A percentile compares a stretch with the other conserved stretches of the same genome.
Evolutionary conservation across 1,284 basidiomycete species (phyloP).

Genomic region (Irpex rosettiformis): DNA sequence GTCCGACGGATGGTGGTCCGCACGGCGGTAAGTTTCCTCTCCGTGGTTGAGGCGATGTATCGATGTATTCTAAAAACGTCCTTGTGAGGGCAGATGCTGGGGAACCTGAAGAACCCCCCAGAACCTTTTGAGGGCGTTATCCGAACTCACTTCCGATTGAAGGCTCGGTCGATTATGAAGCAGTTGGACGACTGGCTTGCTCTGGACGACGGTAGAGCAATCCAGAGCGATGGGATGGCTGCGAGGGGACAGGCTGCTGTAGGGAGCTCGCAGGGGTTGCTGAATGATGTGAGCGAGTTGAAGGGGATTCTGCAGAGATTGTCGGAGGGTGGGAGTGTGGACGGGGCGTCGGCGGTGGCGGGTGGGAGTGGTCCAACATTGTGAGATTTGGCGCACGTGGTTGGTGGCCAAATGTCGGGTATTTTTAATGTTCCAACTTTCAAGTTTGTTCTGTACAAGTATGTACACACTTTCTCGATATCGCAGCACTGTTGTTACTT

Average conservation of each 20-base stretch:
- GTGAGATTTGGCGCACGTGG: background rate
- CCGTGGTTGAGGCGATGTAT: background rate
- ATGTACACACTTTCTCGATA: too few species aligned
- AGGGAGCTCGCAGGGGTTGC: constrained; percentile 52
- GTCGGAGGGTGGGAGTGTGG: background rate
- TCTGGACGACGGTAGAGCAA: constrained; percentile 62
- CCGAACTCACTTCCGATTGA: constrained; percentile 86
- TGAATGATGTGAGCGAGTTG: constrained; percentile 67
- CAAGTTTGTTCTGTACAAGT: too few species aligned
- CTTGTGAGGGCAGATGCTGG: constrained; percentile 65
- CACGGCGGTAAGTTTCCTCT: constrained; percentile 61
- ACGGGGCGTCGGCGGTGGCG: background rate
- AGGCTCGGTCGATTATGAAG: constrained; percentile 60
- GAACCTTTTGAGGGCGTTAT: constrained; percentile 82
- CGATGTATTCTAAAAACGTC: background rate
- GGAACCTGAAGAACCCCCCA: constrained; percentile 76
- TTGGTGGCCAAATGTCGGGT: too few species aligned
- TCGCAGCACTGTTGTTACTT: too few species aligned
- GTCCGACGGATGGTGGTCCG: constrained; percentile 84
- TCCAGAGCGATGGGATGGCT: constrained; percentile 1
- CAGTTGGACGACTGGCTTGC: constrained; percentile 82
- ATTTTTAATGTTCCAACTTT: too few species aligned
- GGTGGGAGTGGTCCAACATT: constrained; percentile 18
- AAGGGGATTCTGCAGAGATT: constrained; percentile 31
- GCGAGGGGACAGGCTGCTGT: constrained; percentile 30